Base-by-base conservation (phyloP, 306 rosid genomes). In the Biancaea sappan region DNA sequence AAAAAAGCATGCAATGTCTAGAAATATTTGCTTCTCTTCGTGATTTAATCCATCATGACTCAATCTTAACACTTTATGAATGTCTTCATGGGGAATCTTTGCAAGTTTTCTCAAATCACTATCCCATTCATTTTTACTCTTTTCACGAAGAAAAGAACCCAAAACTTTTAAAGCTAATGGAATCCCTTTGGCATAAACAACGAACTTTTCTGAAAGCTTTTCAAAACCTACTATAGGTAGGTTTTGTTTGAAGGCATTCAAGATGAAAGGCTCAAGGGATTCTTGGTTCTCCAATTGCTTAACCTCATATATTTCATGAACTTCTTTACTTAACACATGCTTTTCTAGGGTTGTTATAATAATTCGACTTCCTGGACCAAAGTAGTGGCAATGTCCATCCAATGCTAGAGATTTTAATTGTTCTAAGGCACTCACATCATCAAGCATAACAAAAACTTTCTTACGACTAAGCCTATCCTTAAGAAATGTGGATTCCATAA, bases 131-230 rank as follows among this genome's bases (percentile, higher is more conserved):
- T 4, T 7, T 62, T 62, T 10, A 10, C 46, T 35, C 11, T 11
- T 62, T 2, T 6, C 48, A 35, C 18, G n/a, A 62, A 62, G 48
- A 19, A 35, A 18, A 3, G 47, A 62, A 11, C 68, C 68, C n/a
- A 62, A 5, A 35, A 62, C 68, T 62, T 34, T 62, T 19, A 64
- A 63, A 64, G 69, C 69, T 25, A 64, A 38, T 40, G 69, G 69
- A 40, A 64, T 6, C 11, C 69, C 69, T 12, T 38, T 38, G 8
- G 34, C 50, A 40, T 22, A 22, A 38, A 0, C 11, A 38, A 64
- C 11, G 13, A 3, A 21, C 32, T 7, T 64, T 21, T 14, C 0
- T 38, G 21, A 12, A 38, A 64, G 69, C 19, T 64, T 51, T 22
- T 64, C 21, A 1, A 19, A 64, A 11, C 19, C 50, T 2, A 12